Evolutionary conservation across 1,284 basidiomycete species (phyloP).

Genomic region (Ceratobasidium sp.): DNA sequence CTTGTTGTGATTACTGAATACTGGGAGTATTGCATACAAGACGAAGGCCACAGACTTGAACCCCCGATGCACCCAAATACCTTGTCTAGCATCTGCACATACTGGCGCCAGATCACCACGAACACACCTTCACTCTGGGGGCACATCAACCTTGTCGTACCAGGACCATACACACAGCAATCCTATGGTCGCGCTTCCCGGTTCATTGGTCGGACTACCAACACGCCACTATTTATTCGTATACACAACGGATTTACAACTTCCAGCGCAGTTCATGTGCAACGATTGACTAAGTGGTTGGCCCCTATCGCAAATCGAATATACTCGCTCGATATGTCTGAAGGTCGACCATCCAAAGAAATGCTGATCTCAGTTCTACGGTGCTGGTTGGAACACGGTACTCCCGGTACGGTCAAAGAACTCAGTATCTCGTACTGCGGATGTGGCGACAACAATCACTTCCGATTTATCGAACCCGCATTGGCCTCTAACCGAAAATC

Average conservation of each 20-base stretch:
- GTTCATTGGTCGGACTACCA: not conserved
- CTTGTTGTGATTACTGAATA: not conserved
- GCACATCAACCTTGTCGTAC: not conserved
- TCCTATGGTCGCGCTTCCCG: not conserved
- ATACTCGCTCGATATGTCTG: not conserved
- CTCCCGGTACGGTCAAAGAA: not conserved
- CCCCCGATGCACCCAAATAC: not conserved
- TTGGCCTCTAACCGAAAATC: not conserved
- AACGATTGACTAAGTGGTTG: not conserved
- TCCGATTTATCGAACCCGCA: not conserved
- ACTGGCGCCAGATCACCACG: conserved; percentile 11
- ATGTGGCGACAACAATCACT: not conserved
- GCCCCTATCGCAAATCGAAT: not conserved
- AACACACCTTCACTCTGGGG: conserved; percentile 6
- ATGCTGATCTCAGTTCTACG: not conserved
- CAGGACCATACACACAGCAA: no score
- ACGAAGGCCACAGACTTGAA: no score
- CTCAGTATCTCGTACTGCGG: not conserved
- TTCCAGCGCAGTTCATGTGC: not conserved
- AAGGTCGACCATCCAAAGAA: not conserved
- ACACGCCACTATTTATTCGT: not conserved
- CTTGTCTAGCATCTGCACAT: conserved; percentile 10
- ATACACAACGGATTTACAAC: not conserved
- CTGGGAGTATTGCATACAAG: not conserved
- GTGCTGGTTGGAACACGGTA: not conserved